Evolutionary conservation across 2,329 filamentous ascomycete genomes (phyloP), one percentile per base, ranked within the genome.

Genomic region (Colletotrichum sp.): DNA sequence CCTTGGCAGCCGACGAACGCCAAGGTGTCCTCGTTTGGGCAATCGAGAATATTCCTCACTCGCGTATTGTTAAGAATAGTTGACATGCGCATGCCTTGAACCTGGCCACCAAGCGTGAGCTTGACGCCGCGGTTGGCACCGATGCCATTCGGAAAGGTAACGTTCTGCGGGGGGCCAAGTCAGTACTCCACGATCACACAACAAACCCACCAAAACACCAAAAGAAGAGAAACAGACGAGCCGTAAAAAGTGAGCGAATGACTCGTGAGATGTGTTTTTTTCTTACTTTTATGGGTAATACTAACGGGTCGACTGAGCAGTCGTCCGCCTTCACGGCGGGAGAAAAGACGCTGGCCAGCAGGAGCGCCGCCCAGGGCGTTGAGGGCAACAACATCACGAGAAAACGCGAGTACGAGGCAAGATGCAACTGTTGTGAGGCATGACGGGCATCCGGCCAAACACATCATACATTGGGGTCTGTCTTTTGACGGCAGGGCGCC

Each of bases 141-240:
- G 71, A 76, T 70, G 74, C 74, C 74, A 74, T 74, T 76, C 60
- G 74, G 66, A 66, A 76, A 76, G 32, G 74, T 76, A 21, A 76
- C 66, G 66, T 76, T 76, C 74, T 76, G 66, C 30, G 34, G 21
- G 28, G 64, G 21, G 32, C 26, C 28, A 62, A 67, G 73, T 72
- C 73, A 75, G 56, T 32, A 72, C 32, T 62, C 48, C 30, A 66
- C 28, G 52, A 32, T 36, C 32, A 28, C 15, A 21, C 21, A 28
- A 18, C 16, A 58, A 68, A 26, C 30, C 62, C 62, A 66, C 62
- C 66, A 64, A 30, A n/a, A 52, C 34, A 67, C 69, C n/a, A 34
- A 62, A 61, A 38, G 52, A n/a, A 71, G 48, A 72, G n/a, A 24
- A 38, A 68, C 56, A 48, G 24, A 43, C 61, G 36, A 66, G 38